Conservation (phyloP, 176 grass and related monocot species). For the sorghum (Sorghum bicolor) region Sorghum_bicolor_NCBIv3 NC_012874.2:1666001-1666500, state of each 20-base stretch:
- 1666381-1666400: not conserved
- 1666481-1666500: not conserved
- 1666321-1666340: not conserved
- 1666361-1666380: conserved; percentile 20
- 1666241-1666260: not conserved
- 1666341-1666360: not conserved
- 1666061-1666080: too few relatives aligned
- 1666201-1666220: not conserved
- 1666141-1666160: too few relatives aligned
- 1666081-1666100: too few relatives aligned
- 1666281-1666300: too few relatives aligned
- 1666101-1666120: too few relatives aligned
- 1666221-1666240: not conserved
- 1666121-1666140: too few relatives aligned
- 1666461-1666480: not conserved
- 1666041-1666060: too few relatives aligned
- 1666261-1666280: not conserved
- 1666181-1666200: too few relatives aligned
- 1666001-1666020: too few relatives aligned
- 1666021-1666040: too few relatives aligned
- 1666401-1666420: conserved; percentile 41
- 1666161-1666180: too few relatives aligned
- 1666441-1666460: too few relatives aligned
- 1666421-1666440: not conserved
- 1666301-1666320: not conserved